A percentile compares a stretch with the other conserved stretches of the same genome.
Evolutionary conservation across 208 protist species (phyloP).

Genomic region (Leptomonas pyrrhocoris): DNA sequence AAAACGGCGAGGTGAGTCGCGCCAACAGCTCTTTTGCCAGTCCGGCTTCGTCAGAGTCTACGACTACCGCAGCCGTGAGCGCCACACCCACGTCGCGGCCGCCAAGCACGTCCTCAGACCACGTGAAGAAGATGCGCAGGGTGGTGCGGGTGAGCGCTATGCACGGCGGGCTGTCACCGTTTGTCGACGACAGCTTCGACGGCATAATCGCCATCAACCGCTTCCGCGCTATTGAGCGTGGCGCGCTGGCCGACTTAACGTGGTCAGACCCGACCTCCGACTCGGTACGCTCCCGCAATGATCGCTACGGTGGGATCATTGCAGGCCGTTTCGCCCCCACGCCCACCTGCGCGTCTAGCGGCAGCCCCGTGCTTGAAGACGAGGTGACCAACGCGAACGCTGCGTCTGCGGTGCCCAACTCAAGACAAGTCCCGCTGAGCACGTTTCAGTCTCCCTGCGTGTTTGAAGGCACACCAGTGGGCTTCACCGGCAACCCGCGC

Average conservation of each 20-base stretch:
- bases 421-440: slow-evolving; percentile 28
- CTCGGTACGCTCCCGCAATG: background rate
- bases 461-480: slow-evolving; percentile 62
- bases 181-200: slow-evolving; percentile 94
- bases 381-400: slow-evolving; percentile 8
- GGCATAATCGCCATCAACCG: slow-evolving; percentile 95
- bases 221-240: slow-evolving; percentile 92
- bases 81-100: background rate
- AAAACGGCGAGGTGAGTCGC: background rate
- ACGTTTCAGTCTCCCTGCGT: slow-evolving; percentile 32
- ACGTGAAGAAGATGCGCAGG: slow-evolving; percentile 21
- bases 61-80: background rate
- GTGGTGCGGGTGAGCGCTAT: slow-evolving; percentile 95
- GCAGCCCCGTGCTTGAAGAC: slow-evolving; percentile 10
- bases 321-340: background rate
- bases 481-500: slow-evolving; percentile 97
- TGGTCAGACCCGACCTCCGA: slow-evolving; percentile 97
- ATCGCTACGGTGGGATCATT: background rate
- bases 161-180: slow-evolving; percentile 98
- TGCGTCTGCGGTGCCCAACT: slow-evolving; percentile 1
- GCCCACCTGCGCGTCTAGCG: background rate
- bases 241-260: slow-evolving; percentile 99
- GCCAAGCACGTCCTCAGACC: slow-evolving; percentile 2
- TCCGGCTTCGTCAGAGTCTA: background rate
- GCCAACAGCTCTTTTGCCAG: background rate